Evolutionary conservation across 2,329 filamentous ascomycete genomes (phyloP).

Genomic region (Colletotrichum cereale): DNA sequence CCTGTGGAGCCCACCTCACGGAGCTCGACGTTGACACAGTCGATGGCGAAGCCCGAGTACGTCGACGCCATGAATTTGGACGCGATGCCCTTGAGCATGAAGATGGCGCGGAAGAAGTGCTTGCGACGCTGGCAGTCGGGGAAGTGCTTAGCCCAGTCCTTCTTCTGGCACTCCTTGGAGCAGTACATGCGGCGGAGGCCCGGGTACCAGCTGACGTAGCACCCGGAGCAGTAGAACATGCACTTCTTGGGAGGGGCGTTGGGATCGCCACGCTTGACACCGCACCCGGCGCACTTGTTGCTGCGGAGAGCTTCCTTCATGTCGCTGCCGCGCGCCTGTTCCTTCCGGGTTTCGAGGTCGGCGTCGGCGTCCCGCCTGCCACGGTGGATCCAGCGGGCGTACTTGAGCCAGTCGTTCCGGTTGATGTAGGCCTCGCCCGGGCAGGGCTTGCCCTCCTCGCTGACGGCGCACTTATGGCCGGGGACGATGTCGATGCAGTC

Average conservation of each 20-base stretch:
- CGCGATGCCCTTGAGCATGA: conserved; percentile 17
- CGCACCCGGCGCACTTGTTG: conserved; percentile 10
- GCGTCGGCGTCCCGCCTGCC: conserved; percentile 28
- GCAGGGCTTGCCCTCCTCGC: not conserved
- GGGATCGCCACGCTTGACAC: not conserved
- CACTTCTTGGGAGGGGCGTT: not conserved
- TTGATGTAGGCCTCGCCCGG: conserved; percentile 1
- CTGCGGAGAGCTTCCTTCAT: not conserved
- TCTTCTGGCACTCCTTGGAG: conserved; percentile 24
- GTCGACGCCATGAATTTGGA: conserved; percentile 29
- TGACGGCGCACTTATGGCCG: not conserved
- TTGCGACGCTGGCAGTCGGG: conserved; percentile 25
- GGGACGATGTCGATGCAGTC: not conserved
- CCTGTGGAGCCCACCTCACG: not conserved
- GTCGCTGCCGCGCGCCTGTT: not conserved
- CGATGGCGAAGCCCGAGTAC: conserved; percentile 14
- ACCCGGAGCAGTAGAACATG: conserved; percentile 31
- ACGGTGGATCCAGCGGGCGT: conserved; percentile 29
- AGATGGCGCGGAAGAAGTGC: conserved; percentile 34
- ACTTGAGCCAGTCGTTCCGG: conserved; percentile 25
- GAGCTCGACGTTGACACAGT: conserved; percentile 4
- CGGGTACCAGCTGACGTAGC: conserved; percentile 16
- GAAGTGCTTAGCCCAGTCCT: conserved; percentile 33
- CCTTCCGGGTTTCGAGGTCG: not conserved
- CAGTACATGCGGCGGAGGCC: conserved; percentile 32